These are phyloP conservation scores for Trypanosoma grayi DNA, from an alignment of 208 protist genomes.

Conservation along the genomic window DNA sequence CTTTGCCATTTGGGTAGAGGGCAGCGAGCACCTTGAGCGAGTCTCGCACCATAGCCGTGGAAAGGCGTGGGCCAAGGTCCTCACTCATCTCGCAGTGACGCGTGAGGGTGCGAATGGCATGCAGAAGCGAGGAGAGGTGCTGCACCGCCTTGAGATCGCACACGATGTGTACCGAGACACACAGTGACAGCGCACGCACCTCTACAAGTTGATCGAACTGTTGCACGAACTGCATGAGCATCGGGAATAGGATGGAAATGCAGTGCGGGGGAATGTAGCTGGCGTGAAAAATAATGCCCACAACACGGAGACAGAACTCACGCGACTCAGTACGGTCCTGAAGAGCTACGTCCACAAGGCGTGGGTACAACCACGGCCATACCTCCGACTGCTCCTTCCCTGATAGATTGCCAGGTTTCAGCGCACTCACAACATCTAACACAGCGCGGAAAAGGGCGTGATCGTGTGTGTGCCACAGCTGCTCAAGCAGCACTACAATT, in stretches of 20 bases:
- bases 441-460: conserved; percentile 78
- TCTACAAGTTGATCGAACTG: conserved; percentile 84
- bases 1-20: conserved; percentile 59
- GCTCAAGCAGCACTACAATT: conserved; percentile 87
- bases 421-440: conserved; percentile 81
- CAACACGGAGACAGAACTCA: conserved; percentile 87
- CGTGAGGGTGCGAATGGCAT: conserved; percentile 77
- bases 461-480: conserved; percentile 84
- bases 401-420: conserved; percentile 88
- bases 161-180: conserved; percentile 83
- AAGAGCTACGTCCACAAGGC: conserved; percentile 86
- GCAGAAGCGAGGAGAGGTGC: conserved; percentile 77
- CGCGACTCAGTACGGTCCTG: conserved; percentile 82
- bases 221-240: conserved; percentile 84
- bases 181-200: conserved; percentile 80
- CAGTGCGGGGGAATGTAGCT: conserved; percentile 90
- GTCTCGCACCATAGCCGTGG: conserved; percentile 68
- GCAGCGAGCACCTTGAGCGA: conserved; percentile 77
- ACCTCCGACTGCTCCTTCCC: conserved; percentile 88
- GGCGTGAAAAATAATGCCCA: conserved; percentile 83
- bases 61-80: conserved; percentile 76
- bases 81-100: conserved; percentile 84
- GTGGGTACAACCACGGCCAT: conserved; percentile 90
- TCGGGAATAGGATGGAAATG: conserved; percentile 81
- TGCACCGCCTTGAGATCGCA: conserved; percentile 87